Conservation (phyloP, 305 asterid species). For the Ilex paraguariensis region DNA sequence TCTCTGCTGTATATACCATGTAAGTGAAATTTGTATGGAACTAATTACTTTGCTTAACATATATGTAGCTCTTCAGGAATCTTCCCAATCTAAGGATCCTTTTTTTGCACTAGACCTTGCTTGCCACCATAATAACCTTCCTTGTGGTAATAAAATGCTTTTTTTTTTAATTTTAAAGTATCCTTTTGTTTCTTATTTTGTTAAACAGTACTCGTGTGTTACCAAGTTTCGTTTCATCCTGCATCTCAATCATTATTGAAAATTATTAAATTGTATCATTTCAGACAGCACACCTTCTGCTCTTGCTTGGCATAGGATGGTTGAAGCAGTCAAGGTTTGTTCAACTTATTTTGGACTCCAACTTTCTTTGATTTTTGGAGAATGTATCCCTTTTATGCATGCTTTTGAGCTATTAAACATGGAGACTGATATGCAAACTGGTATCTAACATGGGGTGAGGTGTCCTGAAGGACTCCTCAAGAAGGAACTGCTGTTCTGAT, state of each 20-base stretch:
- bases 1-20: background rate
- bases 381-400: no score
- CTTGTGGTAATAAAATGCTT: background rate
- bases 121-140: background rate
- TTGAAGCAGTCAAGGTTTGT: slow-evolving; percentile 19
- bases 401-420: no score
- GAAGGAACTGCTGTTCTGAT: no score
- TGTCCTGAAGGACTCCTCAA: no score
- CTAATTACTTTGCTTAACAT: no score
- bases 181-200: background rate
- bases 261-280: background rate
- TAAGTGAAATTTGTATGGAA: no score
- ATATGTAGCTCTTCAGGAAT: slow-evolving; percentile 14
- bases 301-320: slow-evolving; percentile 17
- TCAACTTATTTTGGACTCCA: no score
- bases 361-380: no score
- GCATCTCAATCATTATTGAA: no score
- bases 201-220: background rate
- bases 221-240: no score
- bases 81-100: slow-evolving; percentile 20
- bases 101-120: slow-evolving; percentile 14
- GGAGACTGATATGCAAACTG: no score
- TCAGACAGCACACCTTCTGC: slow-evolving; percentile 8
- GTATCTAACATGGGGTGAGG: no score
- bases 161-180: background rate